Evolutionary conservation across 179 eudicot species (phyloP), one percentile per base, ranked within the genome.

Genomic region (Silene noctiflora): DNA sequence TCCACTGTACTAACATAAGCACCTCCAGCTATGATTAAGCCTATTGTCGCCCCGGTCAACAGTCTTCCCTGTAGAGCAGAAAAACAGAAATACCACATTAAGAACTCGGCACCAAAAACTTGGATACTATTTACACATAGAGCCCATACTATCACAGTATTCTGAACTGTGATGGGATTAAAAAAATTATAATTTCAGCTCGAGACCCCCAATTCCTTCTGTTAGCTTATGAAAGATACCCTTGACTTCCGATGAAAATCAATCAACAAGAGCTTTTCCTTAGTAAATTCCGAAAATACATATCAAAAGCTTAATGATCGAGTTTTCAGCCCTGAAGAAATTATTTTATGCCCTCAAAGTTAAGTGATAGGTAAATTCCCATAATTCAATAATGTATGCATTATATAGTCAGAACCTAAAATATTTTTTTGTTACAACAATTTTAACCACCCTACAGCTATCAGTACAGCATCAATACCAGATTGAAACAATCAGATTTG

Each of bases 1-100:
- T 95, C 99, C 75, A 91, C 99, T 3, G 97, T 95, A 87, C 99
- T 95, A 42, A 92, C 97, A 89, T 95, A 95, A 75, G 99, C 99
- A 65, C 99, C 99, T 72, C 98, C 99, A 60, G 87, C 89, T 78
- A 95, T 93, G 63, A 95, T 69, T 48, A 95, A 81, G 67, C 97
- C 95, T 69, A 95, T 77, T 1, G 93, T 84, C 55, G 93, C 84
- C 73, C 90, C 95, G 33, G 99, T 93, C 78, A 93, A 79, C 72
- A 95, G 78, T 69, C 93, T 88, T 62, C 96, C 96, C 99, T 95
- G 69, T 48, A 83, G 63, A 73, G 27, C 63, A 56, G 0, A 39
- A 13, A 46, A 69, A 4, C n/a, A 44, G 46, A 69, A 46, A 44
- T 69, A 10, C 20, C 21, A 24, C 29, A 21, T 20, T 69, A 46